Evolutionary conservation across 2,329 filamentous ascomycete genomes (phyloP), one percentile per base, ranked within the genome.

Genomic region (Stagonosporopsis chrysanthemi): DNA sequence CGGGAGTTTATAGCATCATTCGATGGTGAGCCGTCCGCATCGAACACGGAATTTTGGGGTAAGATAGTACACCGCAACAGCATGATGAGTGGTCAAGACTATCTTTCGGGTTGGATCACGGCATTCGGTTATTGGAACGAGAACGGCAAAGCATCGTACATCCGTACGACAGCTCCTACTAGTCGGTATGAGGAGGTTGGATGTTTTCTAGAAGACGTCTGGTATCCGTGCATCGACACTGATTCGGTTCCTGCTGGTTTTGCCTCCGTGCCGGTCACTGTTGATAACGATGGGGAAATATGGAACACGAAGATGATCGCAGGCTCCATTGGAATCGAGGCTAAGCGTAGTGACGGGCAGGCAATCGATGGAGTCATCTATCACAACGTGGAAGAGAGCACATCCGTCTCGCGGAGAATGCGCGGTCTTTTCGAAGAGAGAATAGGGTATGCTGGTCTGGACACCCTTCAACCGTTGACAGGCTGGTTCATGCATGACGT

Each of bases 81-180:
- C 8, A 15, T 12, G 19, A 15, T 12, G 9, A 41, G 38, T 24
- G 28, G 15, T 12, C 2, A 6, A 12, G 7, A 26, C 41, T 14
- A 47, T 43, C 6, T 60, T 33, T 35, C 48, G 11, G 63, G 63
- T 3, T 66, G 61, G 63, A 46, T 66, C 28, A 58, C 58, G 2
- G 61, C 53, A 2, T 65, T 65, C 47, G 43, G 40, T 31, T 64
- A 44, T 45, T 66, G 63, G 63, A 31, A 54, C n/a, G 28, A 42
- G 9, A 15, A 55, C 0, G 62, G 62, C 14, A n/a, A 12, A 6
- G 12, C n/a, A 28, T 4, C 11, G 23, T 29, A 12, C 19, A 14
- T 23, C 6, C 3, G 15, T 23, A 12, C 9, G 22, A 9, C 4
- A n/a, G 6, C 28, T n/a, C 12, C 40, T 2, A 5, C 28, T 6